A percentile compares a stretch with the other conserved stretches of the same genome.
phyloP scores from a whole-genome alignment of 768 basidiomycete species.

The Tremella fuciformis region DNA sequence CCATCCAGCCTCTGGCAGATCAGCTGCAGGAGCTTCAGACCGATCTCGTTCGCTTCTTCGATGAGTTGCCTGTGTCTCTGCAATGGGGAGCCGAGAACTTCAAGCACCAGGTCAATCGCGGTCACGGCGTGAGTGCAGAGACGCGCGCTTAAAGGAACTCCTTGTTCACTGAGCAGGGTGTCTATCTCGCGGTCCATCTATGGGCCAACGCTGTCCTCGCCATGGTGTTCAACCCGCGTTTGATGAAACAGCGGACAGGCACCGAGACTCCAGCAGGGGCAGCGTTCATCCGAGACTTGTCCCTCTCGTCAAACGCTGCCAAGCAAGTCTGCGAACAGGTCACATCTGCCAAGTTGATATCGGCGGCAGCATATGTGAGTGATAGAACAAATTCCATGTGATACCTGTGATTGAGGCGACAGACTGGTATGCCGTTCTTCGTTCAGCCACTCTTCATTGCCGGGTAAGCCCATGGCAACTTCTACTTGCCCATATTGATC shows the following conservation, averaged over 20 bases:
- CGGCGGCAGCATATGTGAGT: constrained; percentile 24
- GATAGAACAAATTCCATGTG: not conserved
- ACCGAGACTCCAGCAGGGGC: constrained; percentile 25
- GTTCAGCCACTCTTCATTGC: constrained; percentile 28
- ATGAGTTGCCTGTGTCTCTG: not conserved
- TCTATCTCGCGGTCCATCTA: constrained; percentile 1
- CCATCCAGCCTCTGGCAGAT: constrained; percentile 28
- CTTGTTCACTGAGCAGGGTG: not conserved
- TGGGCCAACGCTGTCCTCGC: constrained; percentile 28
- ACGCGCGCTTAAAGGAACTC: no score
- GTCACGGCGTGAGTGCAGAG: no score
- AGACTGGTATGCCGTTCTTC: constrained; percentile 22
- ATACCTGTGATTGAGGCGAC: not conserved
- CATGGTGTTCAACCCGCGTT: constrained; percentile 23
- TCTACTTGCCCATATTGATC: not conserved
- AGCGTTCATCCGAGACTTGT: constrained; percentile 17
- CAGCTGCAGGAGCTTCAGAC: constrained; percentile 24
- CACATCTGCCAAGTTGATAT: constrained; percentile 26
- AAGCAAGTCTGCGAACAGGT: constrained; percentile 27
- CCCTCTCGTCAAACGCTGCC: constrained; percentile 18
- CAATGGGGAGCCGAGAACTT: no score
- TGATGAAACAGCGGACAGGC: constrained; percentile 19
- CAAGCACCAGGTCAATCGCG: no score
- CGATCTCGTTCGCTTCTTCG: not conserved
- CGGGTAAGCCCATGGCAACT: constrained; percentile 18